A percentile compares a stretch with the other conserved stretches of the same genome.
phyloP scores from a whole-genome alignment of 2,329 filamentous ascomycete genomes.

The Penicillium sp. region DNA sequence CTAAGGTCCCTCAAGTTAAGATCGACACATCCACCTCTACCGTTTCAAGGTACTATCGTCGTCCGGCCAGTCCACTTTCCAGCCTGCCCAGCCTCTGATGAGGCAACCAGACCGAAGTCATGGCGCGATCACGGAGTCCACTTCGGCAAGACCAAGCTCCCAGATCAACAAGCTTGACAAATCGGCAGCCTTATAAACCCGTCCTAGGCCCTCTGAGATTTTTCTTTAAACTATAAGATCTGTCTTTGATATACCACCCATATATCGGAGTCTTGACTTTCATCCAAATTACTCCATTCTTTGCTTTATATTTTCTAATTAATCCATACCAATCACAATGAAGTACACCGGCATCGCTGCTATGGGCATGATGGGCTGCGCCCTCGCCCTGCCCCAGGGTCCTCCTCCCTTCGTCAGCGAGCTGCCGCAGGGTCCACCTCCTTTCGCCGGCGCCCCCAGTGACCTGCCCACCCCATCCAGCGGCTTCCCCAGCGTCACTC shows the following conservation, averaged over 20 bases:
- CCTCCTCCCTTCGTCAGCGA: neutral
- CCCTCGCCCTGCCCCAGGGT: conserved; percentile 21
- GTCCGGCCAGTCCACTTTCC: neutral
- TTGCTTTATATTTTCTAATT: neutral
- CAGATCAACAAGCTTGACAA: neutral
- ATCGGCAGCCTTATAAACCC: conserved; percentile 16
- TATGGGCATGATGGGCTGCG: conserved; percentile 24
- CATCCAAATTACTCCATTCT: neutral
- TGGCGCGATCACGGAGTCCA: conserved; percentile 18
- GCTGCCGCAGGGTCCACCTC: neutral
- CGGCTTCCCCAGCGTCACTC: neutral
- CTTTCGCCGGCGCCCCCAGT: neutral
- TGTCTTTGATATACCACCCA: conserved; percentile 2
- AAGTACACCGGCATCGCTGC: conserved; percentile 18
- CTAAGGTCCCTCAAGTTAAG: conserved; percentile 3
- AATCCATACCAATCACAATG: conserved; percentile 12
- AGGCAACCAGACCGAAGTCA: conserved; percentile 14
- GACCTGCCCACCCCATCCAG: conserved; percentile 1
- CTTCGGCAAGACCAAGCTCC: conserved; percentile 4
- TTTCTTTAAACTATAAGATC: neutral
- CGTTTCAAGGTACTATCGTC: neutral
- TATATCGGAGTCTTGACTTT: neutral
- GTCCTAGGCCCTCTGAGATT: neutral
- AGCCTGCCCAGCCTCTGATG: conserved; percentile 4
- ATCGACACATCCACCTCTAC: conserved; percentile 12